phyloP scores from a whole-genome alignment of 371 early-diverging fungal genomes.

The Conidiobolus coronatus region DNA sequence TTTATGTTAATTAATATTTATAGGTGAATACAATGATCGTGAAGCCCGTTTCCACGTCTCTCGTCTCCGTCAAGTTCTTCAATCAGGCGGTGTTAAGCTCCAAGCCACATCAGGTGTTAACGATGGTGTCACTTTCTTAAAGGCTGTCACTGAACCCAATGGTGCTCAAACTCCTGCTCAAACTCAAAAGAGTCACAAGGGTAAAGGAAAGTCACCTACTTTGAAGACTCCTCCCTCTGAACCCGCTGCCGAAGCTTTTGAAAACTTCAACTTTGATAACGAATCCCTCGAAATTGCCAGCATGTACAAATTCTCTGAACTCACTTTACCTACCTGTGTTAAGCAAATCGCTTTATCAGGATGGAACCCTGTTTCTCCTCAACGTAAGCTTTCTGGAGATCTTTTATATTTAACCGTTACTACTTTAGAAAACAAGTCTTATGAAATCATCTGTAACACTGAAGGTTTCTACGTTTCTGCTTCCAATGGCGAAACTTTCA shows the following conservation, averaged over 20 bases:
- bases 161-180: conserved; percentile 12
- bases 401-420: conserved; percentile 58
- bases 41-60: conserved; percentile 74
- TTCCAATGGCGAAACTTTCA: conserved; percentile 45
- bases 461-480: conserved; percentile 73
- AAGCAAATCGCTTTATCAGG: conserved; percentile 53
- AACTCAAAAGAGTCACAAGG: conserved; percentile 11
- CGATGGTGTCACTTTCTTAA: no score
- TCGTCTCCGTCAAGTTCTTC: conserved; percentile 64
- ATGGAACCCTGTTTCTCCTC: conserved; percentile 78
- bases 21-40: conserved; percentile 66
- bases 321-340: conserved; percentile 36
- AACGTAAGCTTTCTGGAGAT: conserved; percentile 38
- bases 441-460: conserved; percentile 66
- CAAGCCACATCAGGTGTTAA: no score
- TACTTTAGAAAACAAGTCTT: conserved; percentile 56
- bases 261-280: conserved; percentile 22
- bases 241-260: conserved; percentile 12
- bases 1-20: neutral
- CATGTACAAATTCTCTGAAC: conserved; percentile 12
- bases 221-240: conserved; percentile 9
- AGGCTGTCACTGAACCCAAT: no score
- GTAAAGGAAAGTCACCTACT: neutral
- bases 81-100: conserved; percentile 8
- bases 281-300: no score